Base-by-base conservation (phyloP, 306 rosid species). In the Inga laurina region DNA sequence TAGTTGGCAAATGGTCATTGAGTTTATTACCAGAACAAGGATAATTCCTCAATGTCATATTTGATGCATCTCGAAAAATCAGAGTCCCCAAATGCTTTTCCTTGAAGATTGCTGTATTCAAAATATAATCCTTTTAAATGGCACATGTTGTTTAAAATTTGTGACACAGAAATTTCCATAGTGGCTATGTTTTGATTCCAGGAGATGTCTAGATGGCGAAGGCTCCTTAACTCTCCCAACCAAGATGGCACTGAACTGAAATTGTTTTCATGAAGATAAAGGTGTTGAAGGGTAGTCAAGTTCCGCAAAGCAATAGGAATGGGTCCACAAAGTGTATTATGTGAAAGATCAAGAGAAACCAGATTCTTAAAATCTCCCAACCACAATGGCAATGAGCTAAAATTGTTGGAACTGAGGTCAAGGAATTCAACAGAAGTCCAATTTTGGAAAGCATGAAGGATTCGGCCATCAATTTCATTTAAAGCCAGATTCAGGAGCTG, bases 161-260 rank as follows among this genome's bases (percentile, higher is more conserved):
- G 44, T 51, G 79, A 37, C 1, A 81, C 1, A 67, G 30, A 82
- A 67, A 37, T 24, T 32, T 65, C 39, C 9, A 5, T 16, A 1
- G 4, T 6, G 21, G 27, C 62, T 56, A 0, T 74, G 78, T 62
- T 22, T 8, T 41, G 27, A 64, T 77, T 77, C 0, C 0, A 0
- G 44, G 9, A 14, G 16, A 62, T 69, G 16, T 43, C n/a, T 3
- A 77, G 59, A 19, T 7, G 0, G 15, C 10, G 52, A 24, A 77
- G 73, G 16, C 19, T 30, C 71, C 12, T 61, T 4, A 77, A 44
- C 8, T 65, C 64, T 21, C 24, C n/a, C 44, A 77, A 44, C 73
- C 81, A 77, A 10, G n/a, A 18, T 24, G 88, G 83, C 56, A 84
- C 4, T 18, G n/a, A 74, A 30, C 41, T 48, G 2, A 88, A 22